phyloP scores from a whole-genome alignment of 306 rosid genomes.

The Trifolium fragiferum region DNA sequence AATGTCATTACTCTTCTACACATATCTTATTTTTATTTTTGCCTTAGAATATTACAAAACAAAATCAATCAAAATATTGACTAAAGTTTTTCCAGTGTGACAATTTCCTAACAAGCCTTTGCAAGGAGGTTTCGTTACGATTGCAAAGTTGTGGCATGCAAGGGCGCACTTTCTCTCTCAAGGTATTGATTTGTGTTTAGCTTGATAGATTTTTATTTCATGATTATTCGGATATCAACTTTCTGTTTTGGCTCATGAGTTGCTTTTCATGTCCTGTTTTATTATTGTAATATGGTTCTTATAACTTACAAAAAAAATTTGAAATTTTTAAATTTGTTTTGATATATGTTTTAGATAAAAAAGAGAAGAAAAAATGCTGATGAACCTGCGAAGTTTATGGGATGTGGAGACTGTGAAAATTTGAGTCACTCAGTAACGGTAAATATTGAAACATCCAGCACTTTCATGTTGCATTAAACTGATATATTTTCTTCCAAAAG shows the following conservation, averaged over 20 bases:
- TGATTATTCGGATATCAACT: slow-evolving; percentile 32
- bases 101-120: slow-evolving; percentile 71
- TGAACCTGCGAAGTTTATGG: slow-evolving; percentile 93
- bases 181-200: slow-evolving; percentile 54
- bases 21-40: slow-evolving; percentile 20
- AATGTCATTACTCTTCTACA: slow-evolving; percentile 65
- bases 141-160: slow-evolving; percentile 77
- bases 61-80: slow-evolving; percentile 49
- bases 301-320: slow-evolving; percentile 25
- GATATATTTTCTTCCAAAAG: slow-evolving; percentile 19
- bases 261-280: slow-evolving; percentile 28
- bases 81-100: slow-evolving; percentile 64
- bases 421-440: slow-evolving; percentile 91
- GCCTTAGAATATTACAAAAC: slow-evolving; percentile 21
- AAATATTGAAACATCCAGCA: slow-evolving; percentile 37
- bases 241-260: slow-evolving; percentile 35
- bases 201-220: slow-evolving; percentile 23
- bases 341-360: slow-evolving; percentile 62
- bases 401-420: slow-evolving; percentile 95
- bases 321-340: slow-evolving; percentile 20
- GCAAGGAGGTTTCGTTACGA: slow-evolving; percentile 89
- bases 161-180: slow-evolving; percentile 88
- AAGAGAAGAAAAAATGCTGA: slow-evolving; percentile 80
- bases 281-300: slow-evolving; percentile 34
- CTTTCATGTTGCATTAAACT: slow-evolving; percentile 25